Conservation (phyloP, 305 asterid species). For the Caryopteris hybrid region DNA sequence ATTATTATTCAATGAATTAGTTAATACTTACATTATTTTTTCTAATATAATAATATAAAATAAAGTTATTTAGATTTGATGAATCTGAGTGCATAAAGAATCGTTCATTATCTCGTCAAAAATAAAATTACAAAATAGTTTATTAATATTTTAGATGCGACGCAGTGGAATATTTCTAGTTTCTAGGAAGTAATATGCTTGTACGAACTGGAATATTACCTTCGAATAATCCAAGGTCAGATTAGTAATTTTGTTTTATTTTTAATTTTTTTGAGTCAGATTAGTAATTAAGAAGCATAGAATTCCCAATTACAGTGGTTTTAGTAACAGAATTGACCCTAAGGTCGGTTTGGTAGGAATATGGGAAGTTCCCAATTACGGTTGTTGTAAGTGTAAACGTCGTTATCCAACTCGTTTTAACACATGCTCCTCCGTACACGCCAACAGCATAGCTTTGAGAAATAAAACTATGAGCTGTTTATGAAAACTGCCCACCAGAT, state of each 20-base stretch:
- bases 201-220: neutral
- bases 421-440: slow-evolving; percentile 1
- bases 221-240: neutral
- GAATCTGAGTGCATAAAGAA: no score
- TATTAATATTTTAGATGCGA: no score
- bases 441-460: slow-evolving; percentile 9
- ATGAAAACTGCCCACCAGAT: neutral
- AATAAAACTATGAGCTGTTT: slow-evolving; percentile 13
- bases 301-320: no score
- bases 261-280: no score
- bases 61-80: no score
- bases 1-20: no score
- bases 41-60: no score
- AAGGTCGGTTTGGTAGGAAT: neutral
- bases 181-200: no score
- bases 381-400: neutral
- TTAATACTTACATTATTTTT: no score
- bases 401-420: neutral
- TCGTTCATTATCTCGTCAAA: no score
- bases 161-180: no score
- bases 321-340: neutral
- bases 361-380: neutral
- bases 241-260: neutral
- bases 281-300: neutral
- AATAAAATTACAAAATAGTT: no score